Percentiles rank a stretch among this genome's conserved stretches.
These are phyloP conservation scores for Gloeostereum incarnatum DNA, from an alignment of 768 basidiomycete species.

Conservation along the genomic window DNA sequence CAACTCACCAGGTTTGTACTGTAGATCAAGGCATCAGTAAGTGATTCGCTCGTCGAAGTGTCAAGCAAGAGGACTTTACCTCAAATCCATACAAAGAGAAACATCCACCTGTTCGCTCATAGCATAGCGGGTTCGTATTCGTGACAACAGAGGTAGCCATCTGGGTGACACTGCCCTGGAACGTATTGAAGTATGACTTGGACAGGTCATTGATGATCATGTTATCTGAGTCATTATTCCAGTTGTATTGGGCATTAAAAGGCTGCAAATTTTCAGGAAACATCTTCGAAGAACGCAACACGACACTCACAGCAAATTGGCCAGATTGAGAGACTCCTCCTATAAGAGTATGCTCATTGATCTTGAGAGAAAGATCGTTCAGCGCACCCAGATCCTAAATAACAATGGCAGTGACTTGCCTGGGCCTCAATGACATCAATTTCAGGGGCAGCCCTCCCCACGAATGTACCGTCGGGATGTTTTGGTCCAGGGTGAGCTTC, in stretches of 20 bases:
- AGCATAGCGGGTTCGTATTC: slow-evolving; percentile 44
- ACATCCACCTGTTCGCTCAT: slow-evolving; percentile 37
- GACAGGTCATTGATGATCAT: slow-evolving; percentile 32
- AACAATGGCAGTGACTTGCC: slow-evolving; percentile 12
- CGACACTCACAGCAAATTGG: slow-evolving; percentile 61
- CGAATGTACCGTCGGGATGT: slow-evolving; percentile 32
- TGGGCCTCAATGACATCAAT: slow-evolving; percentile 53
- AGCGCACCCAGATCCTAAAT: slow-evolving; percentile 5
- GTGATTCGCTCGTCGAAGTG: background rate
- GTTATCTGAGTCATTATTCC: slow-evolving; percentile 38
- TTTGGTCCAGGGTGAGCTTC: slow-evolving; percentile 50
- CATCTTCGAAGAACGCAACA: slow-evolving; percentile 9
- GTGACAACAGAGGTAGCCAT: slow-evolving; percentile 54
- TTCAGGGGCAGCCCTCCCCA: slow-evolving; percentile 45
- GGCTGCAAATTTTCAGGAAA: slow-evolving; percentile 22
- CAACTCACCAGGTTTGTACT: slow-evolving; percentile 39
- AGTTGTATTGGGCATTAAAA: slow-evolving; percentile 47
- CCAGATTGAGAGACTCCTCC: slow-evolving; percentile 75
- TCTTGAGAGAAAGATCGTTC: slow-evolving; percentile 8
- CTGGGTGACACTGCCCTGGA: slow-evolving; percentile 45
- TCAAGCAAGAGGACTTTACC: slow-evolving; percentile 12
- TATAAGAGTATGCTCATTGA: slow-evolving; percentile 11
- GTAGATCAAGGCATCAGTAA: slow-evolving; percentile 4
- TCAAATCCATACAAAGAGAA: slow-evolving; percentile 57
- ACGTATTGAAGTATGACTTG: slow-evolving; percentile 35